phyloP scores from a whole-genome alignment of 2,329 filamentous ascomycete species.

The Cercospora citrullina region DNA sequence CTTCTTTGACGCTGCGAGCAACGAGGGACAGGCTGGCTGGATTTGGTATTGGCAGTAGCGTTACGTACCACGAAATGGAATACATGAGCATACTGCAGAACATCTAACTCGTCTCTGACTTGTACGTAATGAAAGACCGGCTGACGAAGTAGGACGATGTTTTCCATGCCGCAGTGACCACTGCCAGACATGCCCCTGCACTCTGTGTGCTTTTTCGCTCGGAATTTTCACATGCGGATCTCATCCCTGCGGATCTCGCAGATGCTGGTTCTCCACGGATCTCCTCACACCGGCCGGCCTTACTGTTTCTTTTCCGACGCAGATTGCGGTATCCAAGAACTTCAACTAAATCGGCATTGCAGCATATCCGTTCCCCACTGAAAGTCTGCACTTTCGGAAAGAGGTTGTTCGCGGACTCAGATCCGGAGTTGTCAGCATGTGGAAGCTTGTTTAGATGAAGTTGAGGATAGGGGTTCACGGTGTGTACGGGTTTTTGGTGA shows the following conservation, averaged over 20 bases:
- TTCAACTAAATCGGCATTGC: background rate
- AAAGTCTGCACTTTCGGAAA: background rate
- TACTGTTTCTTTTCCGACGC: background rate
- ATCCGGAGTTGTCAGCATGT: background rate
- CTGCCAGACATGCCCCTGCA: background rate
- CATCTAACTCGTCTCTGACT: background rate
- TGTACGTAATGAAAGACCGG: background rate
- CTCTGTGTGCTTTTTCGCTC: background rate
- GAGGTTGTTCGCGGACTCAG: background rate
- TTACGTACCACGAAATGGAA: conserved; percentile 14
- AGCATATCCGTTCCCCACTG: background rate
- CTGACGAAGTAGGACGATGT: background rate
- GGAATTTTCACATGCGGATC: background rate
- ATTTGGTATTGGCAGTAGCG: conserved; percentile 7
- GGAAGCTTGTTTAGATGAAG: background rate
- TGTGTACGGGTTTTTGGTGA: too few relatives aligned
- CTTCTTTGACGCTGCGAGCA: conserved; percentile 14
- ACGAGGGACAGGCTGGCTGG: conserved; percentile 12
- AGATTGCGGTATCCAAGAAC: background rate
- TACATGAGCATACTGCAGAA: conserved; percentile 4
- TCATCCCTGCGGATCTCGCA: background rate
- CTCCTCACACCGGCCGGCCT: background rate
- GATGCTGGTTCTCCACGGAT: background rate
- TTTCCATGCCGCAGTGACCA: too few relatives aligned
- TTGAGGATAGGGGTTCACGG: too few relatives aligned